phyloP scores from a whole-genome alignment of 2,329 filamentous ascomycete species.

The Trichophyton rubrum region DNA sequence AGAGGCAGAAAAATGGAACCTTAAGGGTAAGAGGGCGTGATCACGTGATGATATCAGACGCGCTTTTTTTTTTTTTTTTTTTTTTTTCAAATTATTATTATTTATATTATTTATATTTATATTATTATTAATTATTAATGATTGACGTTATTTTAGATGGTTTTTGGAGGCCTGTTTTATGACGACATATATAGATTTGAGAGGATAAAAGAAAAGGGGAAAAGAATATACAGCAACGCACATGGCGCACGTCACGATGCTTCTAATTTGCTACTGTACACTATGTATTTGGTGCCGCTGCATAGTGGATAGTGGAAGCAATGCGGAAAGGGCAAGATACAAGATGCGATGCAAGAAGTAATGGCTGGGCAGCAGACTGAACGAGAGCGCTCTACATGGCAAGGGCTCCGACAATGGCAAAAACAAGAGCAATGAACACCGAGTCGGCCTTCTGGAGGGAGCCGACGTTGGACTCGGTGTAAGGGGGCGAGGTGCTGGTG shows the following conservation, averaged over 20 bases:
- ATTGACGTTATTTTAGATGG: too few species aligned
- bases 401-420: conserved; percentile 31
- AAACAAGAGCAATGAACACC: conserved; percentile 27
- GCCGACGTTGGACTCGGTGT: conserved; percentile 17
- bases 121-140: too few species aligned
- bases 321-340: background rate
- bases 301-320: background rate
- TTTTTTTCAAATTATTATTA: too few species aligned
- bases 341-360: background rate
- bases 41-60: background rate
- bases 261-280: background rate
- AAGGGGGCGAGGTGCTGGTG: conserved; percentile 3
- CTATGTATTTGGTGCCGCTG: background rate
- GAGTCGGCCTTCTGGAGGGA: conserved; percentile 25
- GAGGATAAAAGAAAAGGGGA: too few species aligned
- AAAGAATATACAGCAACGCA: background rate
- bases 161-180: too few species aligned
- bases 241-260: background rate
- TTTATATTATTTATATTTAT: too few species aligned
- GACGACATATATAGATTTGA: too few species aligned
- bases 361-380: background rate
- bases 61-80: background rate
- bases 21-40: background rate
- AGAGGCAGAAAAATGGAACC: too few species aligned
- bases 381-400: conserved; percentile 20